These are phyloP conservation scores for Clathrospora elynae DNA, from an alignment of 2,329 filamentous ascomycete genomes.

Conservation along the genomic window DNA sequence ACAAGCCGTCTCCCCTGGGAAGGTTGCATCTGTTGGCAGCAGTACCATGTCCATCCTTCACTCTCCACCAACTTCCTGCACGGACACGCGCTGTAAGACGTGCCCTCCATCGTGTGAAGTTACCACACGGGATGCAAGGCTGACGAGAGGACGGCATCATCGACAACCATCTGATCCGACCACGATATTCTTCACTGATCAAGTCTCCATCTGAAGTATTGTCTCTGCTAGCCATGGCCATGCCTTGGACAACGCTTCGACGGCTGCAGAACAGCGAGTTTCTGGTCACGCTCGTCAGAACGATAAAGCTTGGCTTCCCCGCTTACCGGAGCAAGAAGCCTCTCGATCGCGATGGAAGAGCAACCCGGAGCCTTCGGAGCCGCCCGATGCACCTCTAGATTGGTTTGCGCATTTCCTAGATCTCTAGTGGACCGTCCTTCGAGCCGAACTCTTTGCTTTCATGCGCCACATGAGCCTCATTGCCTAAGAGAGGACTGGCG, in stretches of 20 bases:
- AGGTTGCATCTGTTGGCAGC: not conserved
- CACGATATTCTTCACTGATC: no score
- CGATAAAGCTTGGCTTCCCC: conserved; percentile 4
- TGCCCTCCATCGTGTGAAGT: not conserved
- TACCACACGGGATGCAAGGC: not conserved
- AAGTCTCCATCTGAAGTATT: no score
- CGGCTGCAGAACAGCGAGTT: not conserved
- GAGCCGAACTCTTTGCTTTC: conserved; percentile 14
- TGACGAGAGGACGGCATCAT: no score
- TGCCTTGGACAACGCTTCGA: not conserved
- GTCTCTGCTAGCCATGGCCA: conserved; percentile 1
- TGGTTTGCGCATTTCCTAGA: not conserved
- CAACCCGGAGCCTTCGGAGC: not conserved
- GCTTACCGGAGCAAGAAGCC: not conserved
- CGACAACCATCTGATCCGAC: no score
- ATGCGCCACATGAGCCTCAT: conserved; percentile 23
- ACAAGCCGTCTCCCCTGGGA: not conserved
- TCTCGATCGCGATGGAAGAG: not conserved
- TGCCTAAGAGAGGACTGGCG: conserved; percentile 18
- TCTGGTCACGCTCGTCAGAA: not conserved
- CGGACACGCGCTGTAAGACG: no score
- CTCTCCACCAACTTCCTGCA: not conserved
- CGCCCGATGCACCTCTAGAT: not conserved
- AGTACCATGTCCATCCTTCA: not conserved
- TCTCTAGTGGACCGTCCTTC: not conserved